Evolutionary conservation across 2,329 filamentous ascomycete species (phyloP), one percentile per base, ranked within the genome.

Genomic region (Allantophomopsis lycopodina): DNA sequence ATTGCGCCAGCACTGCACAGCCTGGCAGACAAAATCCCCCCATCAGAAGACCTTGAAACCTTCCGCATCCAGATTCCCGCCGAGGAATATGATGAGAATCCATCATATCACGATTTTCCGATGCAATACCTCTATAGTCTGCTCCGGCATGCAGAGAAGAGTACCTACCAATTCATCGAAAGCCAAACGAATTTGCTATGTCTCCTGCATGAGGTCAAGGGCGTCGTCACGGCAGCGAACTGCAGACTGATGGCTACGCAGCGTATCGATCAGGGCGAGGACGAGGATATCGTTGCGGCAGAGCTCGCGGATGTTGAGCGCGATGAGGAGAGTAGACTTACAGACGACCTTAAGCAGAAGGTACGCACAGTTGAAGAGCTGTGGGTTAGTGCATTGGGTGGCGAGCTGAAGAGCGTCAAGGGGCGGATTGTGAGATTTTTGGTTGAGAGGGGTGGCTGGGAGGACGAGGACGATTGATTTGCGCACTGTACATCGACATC

Each of bases 151-250:
- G 82, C 87, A 0, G 85, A 93, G 57, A 94, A 91, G 63, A 88
- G 82, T 50, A 89, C 86, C 7, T 93, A 94, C 54, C 91, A 96
- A 58, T 96, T 94, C 60, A 95, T 96, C 52, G 91, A 96, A 64
- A 83, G 79, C 6, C 89, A 96, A 64, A 89, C 78, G 21, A 95
- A 95, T 54, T 66, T 95, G 28, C 68, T 94, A 17, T 96, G 89
- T 53, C 66, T 96, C 31, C 62, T 94, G 41, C 91, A 95, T 52
- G 87, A 95, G 60, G 86, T 94, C 39, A 85, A 86, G 55, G 84
- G 83, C 40, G 79, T 79, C 0, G 76, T 84, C 2, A 79, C 84
- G 54, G 69, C 69, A 36, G 81, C 83, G 7, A 76, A 77, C 47
- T 75, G 75, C 39, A 70, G 76, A 45, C 65, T 82, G 14, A 66